Evolutionary conservation across 2,329 filamentous ascomycete species (phyloP), one percentile per base, ranked within the genome.

Genomic region (Aspergillus pseudoviridinutans): DNA sequence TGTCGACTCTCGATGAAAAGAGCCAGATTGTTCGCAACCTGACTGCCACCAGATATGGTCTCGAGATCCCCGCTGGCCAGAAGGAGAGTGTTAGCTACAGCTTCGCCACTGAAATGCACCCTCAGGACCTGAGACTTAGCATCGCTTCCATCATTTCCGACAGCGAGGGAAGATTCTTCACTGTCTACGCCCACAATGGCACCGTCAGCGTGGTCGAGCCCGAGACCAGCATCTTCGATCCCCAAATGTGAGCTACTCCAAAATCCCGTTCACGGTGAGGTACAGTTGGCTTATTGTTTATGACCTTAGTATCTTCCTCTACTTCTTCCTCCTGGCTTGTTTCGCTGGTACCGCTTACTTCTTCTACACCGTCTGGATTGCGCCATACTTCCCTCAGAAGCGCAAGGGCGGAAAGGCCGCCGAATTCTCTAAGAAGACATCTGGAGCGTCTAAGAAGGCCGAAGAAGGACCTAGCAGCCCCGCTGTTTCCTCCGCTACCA

Each of bases 311-410:
- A 91, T 97, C 79, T 99, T 99, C 87, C 87, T 99, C 62, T 97
- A 97, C 82, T 82, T 96, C 73, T 87, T 97, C 81, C 89, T 99
- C 67, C 81, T 88, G 54, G 87, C 83, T 61, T 84, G 83, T 62
- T 95, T 96, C 74, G 86, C 79, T 64, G 92, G 89, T 61, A 91
- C 88, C 54, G 85, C 89, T 74, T 97, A 93, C 86, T 96, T 96
- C 78, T 91, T 97, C 79, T 99, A 99, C 85, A 94, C 89, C 81
- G 96, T 93, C 70, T 97, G 93, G 92, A 89, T 99, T 78, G 90
- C 92, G 69, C 88, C 92, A 14, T 89, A 99, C 73, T 96, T 97
- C 83, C 93, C 94, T 51, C 91, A 96, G 82, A 87, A 86, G 76
- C 80, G 79, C 68, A 80, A 81, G 61, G 74, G 80, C 57, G 82